phyloP scores from a whole-genome alignment of 805 yeast species.

The Torulaspora indica region DNA sequence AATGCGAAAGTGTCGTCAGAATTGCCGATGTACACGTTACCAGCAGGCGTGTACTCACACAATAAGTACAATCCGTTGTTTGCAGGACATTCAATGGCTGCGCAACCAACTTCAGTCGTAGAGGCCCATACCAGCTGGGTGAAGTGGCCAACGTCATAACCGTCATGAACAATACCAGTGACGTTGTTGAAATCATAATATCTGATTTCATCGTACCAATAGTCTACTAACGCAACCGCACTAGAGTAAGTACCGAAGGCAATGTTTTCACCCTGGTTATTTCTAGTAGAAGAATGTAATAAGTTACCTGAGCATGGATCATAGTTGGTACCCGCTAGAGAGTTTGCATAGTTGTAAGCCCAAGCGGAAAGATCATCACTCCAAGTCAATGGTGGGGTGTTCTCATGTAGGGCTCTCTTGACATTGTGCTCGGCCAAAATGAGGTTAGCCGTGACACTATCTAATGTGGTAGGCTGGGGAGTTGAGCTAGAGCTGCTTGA shows the following conservation, averaged over 20 bases:
- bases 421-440: conserved; percentile 48
- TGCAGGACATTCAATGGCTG: conserved; percentile 29
- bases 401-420: conserved; percentile 44
- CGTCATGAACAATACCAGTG: conserved; percentile 41
- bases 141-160: conserved; percentile 58
- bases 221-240: conserved; percentile 51
- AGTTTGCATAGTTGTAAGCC: conserved; percentile 49
- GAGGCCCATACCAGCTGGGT: conserved; percentile 72
- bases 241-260: conserved; percentile 53
- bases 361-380: conserved; percentile 41
- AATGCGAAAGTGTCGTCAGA: conserved; percentile 36
- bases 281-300: conserved; percentile 48
- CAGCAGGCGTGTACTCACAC: conserved; percentile 60
- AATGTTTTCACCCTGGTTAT: conserved; percentile 65
- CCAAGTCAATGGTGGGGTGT: conserved; percentile 47
- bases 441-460: conserved; percentile 22
- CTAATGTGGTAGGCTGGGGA: conserved; percentile 10
- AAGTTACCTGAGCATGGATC: conserved; percentile 58
- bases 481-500: background rate
- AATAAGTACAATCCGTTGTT: conserved; percentile 51
- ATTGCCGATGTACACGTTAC: conserved; percentile 43
- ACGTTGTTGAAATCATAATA: conserved; percentile 51
- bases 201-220: conserved; percentile 68
- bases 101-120: conserved; percentile 64
- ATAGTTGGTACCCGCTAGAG: conserved; percentile 38